Percentiles rank a stretch among this genome's conserved stretches.
phyloP scores from a whole-genome alignment of 176 grass and related monocot genomes.

The Bonia amplexicaulis region DNA sequence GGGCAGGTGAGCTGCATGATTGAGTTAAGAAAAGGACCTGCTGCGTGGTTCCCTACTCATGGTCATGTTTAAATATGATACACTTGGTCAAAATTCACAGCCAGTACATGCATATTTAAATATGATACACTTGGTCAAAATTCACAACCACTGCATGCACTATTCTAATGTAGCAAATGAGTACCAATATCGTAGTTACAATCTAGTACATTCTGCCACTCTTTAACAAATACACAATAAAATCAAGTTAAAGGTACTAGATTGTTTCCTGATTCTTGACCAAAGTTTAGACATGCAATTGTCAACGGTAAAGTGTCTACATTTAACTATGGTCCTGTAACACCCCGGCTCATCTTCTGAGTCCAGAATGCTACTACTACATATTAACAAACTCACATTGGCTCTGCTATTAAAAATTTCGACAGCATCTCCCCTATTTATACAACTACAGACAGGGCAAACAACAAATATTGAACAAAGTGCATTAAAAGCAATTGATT shows the following conservation, averaged over 20 bases:
- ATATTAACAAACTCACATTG: too few relatives aligned
- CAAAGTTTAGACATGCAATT: constrained; percentile 8
- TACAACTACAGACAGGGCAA: too few relatives aligned
- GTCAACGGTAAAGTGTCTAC: not conserved
- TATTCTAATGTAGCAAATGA: not conserved
- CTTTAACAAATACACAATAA: not conserved
- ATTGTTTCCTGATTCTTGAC: constrained; percentile 10
- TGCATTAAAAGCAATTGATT: too few relatives aligned
- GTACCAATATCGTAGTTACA: not conserved
- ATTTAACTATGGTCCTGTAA: not conserved
- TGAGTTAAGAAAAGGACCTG: constrained; percentile 38
- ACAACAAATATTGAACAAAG: too few relatives aligned
- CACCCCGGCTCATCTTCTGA: too few relatives aligned
- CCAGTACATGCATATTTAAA: constrained; percentile 11
- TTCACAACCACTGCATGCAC: constrained; percentile 28
- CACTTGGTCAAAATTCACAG: constrained; percentile 2
- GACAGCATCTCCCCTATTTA: too few relatives aligned
- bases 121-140: not conserved
- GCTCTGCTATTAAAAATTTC: too few relatives aligned
- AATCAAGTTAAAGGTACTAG: not conserved
- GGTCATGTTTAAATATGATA: constrained; percentile 43
- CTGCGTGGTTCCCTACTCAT: constrained; percentile 32
- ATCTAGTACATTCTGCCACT: not conserved
- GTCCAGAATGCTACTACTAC: too few relatives aligned
- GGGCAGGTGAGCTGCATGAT: constrained; percentile 54